Percentiles rank a stretch among this genome's conserved stretches.
phyloP scores from a whole-genome alignment of 805 yeast genomes.

The Wilhelminamyces savonicus region DNA sequence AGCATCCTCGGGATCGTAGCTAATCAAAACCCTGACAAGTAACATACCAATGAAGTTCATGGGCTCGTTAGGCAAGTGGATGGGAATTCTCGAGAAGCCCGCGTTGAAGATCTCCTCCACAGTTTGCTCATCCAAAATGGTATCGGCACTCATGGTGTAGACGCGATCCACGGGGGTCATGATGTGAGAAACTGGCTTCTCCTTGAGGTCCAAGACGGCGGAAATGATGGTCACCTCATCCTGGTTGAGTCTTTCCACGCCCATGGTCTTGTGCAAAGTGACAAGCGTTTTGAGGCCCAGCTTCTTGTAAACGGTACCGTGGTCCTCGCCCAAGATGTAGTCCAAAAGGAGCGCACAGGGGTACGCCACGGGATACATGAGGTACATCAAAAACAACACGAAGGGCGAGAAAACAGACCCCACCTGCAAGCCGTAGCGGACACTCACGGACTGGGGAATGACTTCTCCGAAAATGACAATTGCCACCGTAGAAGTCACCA shows the following conservation, averaged over 20 bases:
- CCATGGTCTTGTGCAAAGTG: constrained; percentile 89
- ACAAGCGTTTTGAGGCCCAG: constrained; percentile 91
- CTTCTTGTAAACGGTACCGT: constrained; percentile 90
- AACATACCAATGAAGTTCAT: constrained; percentile 92
- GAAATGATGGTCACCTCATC: constrained; percentile 96
- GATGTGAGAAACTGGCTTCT: constrained; percentile 75
- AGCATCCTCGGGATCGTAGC: constrained; percentile 96
- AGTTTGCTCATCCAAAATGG: constrained; percentile 71
- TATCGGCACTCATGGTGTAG: constrained; percentile 80
- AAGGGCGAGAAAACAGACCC: constrained; percentile 91
- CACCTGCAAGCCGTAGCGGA: constrained; percentile 83
- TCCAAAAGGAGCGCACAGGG: constrained; percentile 84
- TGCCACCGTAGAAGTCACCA: constrained; percentile 83
- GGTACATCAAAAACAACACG: constrained; percentile 76
- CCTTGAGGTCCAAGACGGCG: constrained; percentile 90
- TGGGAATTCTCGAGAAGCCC: constrained; percentile 93
- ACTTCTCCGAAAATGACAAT: constrained; percentile 95
- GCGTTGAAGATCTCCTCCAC: constrained; percentile 89
- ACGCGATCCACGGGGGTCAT: constrained; percentile 95
- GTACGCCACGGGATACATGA: constrained; percentile 87
- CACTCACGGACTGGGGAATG: constrained; percentile 91
- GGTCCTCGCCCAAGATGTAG: constrained; percentile 84
- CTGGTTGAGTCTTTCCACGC: constrained; percentile 84
- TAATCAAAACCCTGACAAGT: constrained; percentile 82
- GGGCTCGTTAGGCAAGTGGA: constrained; percentile 85